Evolutionary conservation across 768 basidiomycete species (phyloP).

Genomic region (Candolleomyces efflorescens): DNA sequence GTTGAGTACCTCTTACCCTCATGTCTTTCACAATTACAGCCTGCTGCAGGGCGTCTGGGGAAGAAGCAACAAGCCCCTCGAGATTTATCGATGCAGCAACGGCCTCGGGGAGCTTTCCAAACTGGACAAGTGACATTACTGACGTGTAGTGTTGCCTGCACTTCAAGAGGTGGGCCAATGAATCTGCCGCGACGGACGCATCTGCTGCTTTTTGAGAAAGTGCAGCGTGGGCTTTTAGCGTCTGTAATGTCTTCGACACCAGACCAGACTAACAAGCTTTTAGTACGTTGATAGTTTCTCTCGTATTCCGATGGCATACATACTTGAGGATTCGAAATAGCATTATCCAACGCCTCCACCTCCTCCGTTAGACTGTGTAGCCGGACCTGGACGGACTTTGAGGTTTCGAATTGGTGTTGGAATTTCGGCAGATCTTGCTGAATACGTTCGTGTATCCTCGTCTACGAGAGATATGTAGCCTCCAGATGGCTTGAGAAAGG

Average conservation of each 20-base stretch:
- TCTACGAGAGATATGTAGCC: slow-evolving; percentile 30
- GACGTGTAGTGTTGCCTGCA: slow-evolving; percentile 45
- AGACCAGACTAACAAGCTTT: slow-evolving; percentile 54
- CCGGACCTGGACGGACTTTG: slow-evolving; percentile 62
- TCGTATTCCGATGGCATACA: slow-evolving; percentile 3
- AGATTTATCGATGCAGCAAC: slow-evolving; percentile 40
- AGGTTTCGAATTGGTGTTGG: slow-evolving; percentile 55
- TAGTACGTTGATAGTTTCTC: slow-evolving; percentile 10
- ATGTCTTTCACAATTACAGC: slow-evolving; percentile 52
- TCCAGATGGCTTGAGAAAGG: background rate
- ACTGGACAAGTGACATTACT: slow-evolving; percentile 43
- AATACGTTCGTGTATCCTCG: slow-evolving; percentile 70
- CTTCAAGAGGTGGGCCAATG: slow-evolving; percentile 50
- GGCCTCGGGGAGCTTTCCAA: slow-evolving; percentile 64
- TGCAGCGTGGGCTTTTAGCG: slow-evolving; percentile 54
- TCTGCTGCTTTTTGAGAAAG: slow-evolving; percentile 62
- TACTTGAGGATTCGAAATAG: slow-evolving; percentile 61
- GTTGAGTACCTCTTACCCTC: slow-evolving; percentile 41
- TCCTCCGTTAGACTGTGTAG: slow-evolving; percentile 45
- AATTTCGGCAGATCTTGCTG: slow-evolving; percentile 60
- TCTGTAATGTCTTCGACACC: slow-evolving; percentile 51
- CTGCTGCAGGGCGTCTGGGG: slow-evolving; percentile 47
- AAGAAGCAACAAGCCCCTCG: slow-evolving; percentile 38
- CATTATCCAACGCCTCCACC: slow-evolving; percentile 46
- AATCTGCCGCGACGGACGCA: slow-evolving; percentile 44